Evolutionary conservation across 2,329 filamentous ascomycete genomes (phyloP).

Genomic region (Emergomyces pasteurianus): DNA sequence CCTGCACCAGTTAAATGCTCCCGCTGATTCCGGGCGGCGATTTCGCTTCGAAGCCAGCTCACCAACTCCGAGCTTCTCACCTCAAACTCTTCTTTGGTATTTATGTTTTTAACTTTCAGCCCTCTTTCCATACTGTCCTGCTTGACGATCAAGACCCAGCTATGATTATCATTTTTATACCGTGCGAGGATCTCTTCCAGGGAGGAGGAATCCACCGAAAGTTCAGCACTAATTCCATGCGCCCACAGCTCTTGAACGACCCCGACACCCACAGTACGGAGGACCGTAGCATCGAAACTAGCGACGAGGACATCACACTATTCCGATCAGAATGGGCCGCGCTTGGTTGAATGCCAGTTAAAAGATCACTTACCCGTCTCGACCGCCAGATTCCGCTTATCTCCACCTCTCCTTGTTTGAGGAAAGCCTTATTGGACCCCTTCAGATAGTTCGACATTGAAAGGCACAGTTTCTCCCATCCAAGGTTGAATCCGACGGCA

Average conservation of each 20-base stretch:
- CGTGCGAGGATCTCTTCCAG: slow-evolving; percentile 59
- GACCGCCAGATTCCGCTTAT: slow-evolving; percentile 46
- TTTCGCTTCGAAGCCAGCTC: slow-evolving; percentile 67
- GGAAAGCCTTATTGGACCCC: slow-evolving; percentile 39
- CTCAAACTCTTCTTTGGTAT: slow-evolving; percentile 70
- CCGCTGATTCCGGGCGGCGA: slow-evolving; percentile 63
- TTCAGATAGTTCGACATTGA: slow-evolving; percentile 44
- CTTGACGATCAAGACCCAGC: slow-evolving; percentile 83
- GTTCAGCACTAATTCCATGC: slow-evolving; percentile 74
- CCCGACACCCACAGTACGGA: slow-evolving; percentile 65
- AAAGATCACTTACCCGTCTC: slow-evolving; percentile 44
- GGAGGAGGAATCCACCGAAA: slow-evolving; percentile 67
- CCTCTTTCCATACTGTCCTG: slow-evolving; percentile 44
- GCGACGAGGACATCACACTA: slow-evolving; percentile 83
- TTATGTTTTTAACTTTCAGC: slow-evolving; percentile 67
- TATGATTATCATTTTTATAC: slow-evolving; percentile 65
- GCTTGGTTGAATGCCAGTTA: too few species aligned
- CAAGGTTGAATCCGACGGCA: slow-evolving; percentile 84
- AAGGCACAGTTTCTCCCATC: slow-evolving; percentile 69
- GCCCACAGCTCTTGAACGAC: slow-evolving; percentile 70
- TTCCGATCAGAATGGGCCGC: slow-evolving; percentile 2
- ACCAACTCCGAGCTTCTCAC: slow-evolving; percentile 61
- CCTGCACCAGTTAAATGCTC: slow-evolving; percentile 36
- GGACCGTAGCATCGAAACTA: slow-evolving; percentile 66
- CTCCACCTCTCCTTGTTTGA: slow-evolving; percentile 61